phyloP scores from a whole-genome alignment of 805 yeast genomes.

The Yarrowia sp. region DNA sequence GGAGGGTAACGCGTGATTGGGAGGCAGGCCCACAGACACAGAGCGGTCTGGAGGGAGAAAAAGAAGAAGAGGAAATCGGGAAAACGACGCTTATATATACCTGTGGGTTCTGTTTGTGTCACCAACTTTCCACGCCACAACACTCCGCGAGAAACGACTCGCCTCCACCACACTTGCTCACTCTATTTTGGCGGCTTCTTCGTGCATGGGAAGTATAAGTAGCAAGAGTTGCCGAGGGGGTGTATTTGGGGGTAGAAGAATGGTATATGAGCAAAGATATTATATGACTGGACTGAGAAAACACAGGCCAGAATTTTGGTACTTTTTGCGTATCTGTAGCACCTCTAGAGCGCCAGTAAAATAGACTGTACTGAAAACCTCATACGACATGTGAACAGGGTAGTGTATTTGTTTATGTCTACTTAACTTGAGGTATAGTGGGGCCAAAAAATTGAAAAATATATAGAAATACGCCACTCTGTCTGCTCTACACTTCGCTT shows the following conservation, averaged over 20 bases:
- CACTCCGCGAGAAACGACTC: background rate
- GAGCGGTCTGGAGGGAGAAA: background rate
- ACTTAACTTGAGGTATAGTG: too few species aligned
- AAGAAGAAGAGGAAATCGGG: background rate
- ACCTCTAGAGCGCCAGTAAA: too few species aligned
- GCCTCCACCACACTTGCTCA: background rate
- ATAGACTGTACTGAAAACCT: too few species aligned
- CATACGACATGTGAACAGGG: too few species aligned
- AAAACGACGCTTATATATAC: background rate
- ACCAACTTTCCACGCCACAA: background rate
- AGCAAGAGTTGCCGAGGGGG: background rate
- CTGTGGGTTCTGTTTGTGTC: background rate
- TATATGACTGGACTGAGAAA: too few species aligned
- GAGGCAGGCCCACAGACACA: background rate
- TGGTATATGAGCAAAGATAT: background rate
- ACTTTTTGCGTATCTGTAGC: too few species aligned
- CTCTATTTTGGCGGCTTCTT: constrained; percentile 20
- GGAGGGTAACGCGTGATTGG: constrained; percentile 27
- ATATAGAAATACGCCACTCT: too few species aligned
- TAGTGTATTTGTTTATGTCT: too few species aligned
- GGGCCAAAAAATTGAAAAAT: too few species aligned
- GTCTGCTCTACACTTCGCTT: too few species aligned
- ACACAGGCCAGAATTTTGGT: too few species aligned
- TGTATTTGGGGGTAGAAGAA: background rate
- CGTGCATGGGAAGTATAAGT: constrained; percentile 17